These are phyloP conservation scores for Stemphylium lycopersici DNA, from an alignment of 2,329 filamentous ascomycete species.

Conservation along the genomic window DNA sequence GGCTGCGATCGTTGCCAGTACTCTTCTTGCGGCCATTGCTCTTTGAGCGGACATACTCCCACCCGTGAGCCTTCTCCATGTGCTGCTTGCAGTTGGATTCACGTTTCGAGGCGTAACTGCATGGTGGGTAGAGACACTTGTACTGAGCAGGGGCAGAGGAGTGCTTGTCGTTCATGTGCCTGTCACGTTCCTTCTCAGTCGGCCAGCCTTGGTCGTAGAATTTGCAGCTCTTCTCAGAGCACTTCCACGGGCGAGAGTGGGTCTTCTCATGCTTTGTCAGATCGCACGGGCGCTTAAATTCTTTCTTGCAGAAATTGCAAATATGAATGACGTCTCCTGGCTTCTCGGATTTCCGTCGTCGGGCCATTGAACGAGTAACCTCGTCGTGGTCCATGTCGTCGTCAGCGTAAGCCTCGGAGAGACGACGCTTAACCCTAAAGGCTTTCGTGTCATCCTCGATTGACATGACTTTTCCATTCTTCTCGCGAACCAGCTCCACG, in stretches of 20 bases:
- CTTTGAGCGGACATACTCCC: constrained; percentile 90
- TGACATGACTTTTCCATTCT: constrained; percentile 79
- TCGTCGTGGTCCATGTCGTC: constrained; percentile 79
- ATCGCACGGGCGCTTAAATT: constrained; percentile 97
- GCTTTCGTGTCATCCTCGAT: constrained; percentile 67
- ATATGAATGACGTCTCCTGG: constrained; percentile 83
- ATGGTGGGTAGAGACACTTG: constrained; percentile 81
- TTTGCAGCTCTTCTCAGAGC: constrained; percentile 80
- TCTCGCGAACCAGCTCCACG: constrained; percentile 81
- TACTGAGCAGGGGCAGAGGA: constrained; percentile 78
- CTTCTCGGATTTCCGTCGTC: constrained; percentile 89
- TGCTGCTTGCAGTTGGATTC: constrained; percentile 98
- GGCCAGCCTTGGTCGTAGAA: constrained; percentile 92
- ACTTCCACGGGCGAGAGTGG: constrained; percentile 96
- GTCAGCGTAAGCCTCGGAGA: constrained; percentile 51
- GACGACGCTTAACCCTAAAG: constrained; percentile 63
- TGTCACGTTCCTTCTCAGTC: constrained; percentile 95
- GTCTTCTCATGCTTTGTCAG: constrained; percentile 98
- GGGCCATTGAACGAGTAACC: constrained; percentile 90
- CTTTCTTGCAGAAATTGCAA: constrained; percentile 80
- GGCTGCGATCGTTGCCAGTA: constrained; percentile 33
- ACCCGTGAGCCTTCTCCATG: constrained; percentile 96
- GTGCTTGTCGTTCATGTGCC: constrained; percentile 96
- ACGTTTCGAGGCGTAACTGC: constrained; percentile 92
- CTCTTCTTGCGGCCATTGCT: constrained; percentile 69